Evolutionary conservation across 257 asterid species (phyloP), one percentile per base, ranked within the genome.

Genomic region (Penstemon eatonii): DNA sequence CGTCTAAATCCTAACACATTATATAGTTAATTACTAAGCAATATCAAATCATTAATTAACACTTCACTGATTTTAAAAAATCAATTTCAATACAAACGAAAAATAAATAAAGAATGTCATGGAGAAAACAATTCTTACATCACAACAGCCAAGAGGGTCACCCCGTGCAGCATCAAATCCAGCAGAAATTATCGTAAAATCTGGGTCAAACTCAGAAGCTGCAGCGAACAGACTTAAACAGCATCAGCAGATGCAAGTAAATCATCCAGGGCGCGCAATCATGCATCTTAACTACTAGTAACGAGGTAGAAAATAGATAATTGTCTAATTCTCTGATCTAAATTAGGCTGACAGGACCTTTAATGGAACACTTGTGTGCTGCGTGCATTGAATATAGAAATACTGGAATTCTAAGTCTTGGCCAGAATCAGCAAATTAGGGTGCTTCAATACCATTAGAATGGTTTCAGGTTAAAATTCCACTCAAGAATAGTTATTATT

Each of bases 111-210:
- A 57, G 42, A 39, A 11, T 43, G 8, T 10, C 10, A 7, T 12
- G 38, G 47, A 11, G 45, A 56, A 64, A 68, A 51, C 43, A 68
- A 67, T 66, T 44, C 84, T 76, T 88, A 94, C 99, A 77, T 94
- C 96, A 66, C 99, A 94, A 82, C 97, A 80, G 68, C 99, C 99
- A 73, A 94, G 97, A 59, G 99, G 99, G 74, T 94, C 99, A 39
- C 92, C 97, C 69, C 97, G 86, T 47, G 99, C 99, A 79, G 99
- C 99, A 84, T 94, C 99, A 87, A 94, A 94, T 79, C 99, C 99
- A 69, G 99, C 97, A 72, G 99, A 93, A 64, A 94, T 91, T 63
- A 94, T 91, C 3, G 95, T 94, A 56, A 91, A 90, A 75, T 94
- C 99, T 52, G 99, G 96, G 76, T 82, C 82, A 73, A 87, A 94